Conservation (phyloP, 2,329 filamentous ascomycete species). For the Fusarium aywerte region DNA sequence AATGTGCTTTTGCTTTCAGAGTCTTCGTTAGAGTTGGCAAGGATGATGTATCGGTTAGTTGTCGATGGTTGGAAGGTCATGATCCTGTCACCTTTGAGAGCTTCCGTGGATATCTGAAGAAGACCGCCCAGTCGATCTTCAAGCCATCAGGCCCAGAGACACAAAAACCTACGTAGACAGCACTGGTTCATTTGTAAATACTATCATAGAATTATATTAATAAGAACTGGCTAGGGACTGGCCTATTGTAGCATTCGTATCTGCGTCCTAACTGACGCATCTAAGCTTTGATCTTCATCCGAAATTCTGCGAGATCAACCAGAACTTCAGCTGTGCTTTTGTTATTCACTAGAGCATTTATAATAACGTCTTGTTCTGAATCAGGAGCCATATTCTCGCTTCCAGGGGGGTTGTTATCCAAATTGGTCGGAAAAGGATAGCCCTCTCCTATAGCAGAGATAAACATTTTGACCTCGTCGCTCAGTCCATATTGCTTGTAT, state of each 20-base stretch:
- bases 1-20: constrained; percentile 67
- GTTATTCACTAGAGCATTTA: constrained; percentile 55
- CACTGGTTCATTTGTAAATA: neutral
- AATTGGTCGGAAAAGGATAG: constrained; percentile 71
- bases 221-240: neutral
- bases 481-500: constrained; percentile 52
- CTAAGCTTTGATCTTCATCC: constrained; percentile 27
- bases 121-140: constrained; percentile 41
- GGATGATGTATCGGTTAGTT: constrained; percentile 57
- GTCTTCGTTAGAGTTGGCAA: constrained; percentile 59
- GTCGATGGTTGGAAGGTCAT: constrained; percentile 76
- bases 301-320: constrained; percentile 49
- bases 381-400: constrained; percentile 69
- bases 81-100: constrained; percentile 84
- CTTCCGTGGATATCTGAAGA: constrained; percentile 81
- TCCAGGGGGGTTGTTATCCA: constrained; percentile 66
- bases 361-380: constrained; percentile 65
- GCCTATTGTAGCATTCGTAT: no score
- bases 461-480: constrained; percentile 57
- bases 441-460: constrained; percentile 65
- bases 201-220: neutral
- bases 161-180: neutral
- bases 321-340: constrained; percentile 56
- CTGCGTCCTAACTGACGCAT: no score
- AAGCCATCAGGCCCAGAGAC: neutral